A percentile compares a stretch with the other conserved stretches of the same genome.
These are phyloP conservation scores for Aspergillus asperescens DNA, from an alignment of 495 filamentous ascomycete genomes.

Conservation along the genomic window DNA sequence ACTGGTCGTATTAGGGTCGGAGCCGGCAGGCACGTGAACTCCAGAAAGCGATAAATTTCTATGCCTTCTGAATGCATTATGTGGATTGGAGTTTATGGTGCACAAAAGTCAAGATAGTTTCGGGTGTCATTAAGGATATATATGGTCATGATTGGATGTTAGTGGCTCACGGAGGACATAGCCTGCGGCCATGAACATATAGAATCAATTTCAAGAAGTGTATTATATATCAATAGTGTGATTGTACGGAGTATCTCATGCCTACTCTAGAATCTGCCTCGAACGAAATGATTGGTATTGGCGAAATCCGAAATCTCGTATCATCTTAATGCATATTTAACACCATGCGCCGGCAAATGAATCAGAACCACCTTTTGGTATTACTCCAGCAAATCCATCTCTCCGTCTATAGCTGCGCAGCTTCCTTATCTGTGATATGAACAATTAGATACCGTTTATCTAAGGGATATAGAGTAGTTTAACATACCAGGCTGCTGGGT, in stretches of 20 bases:
- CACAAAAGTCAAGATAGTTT: slow-evolving; percentile 27
- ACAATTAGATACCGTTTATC: slow-evolving; percentile 12
- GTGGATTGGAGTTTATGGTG: slow-evolving; percentile 33
- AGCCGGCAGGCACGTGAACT: slow-evolving; percentile 81
- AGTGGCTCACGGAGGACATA: slow-evolving; percentile 17
- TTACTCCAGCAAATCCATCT: slow-evolving; percentile 17
- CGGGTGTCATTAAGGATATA: slow-evolving; percentile 19
- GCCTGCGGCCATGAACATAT: slow-evolving; percentile 15
- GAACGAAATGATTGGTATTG: slow-evolving; percentile 7
- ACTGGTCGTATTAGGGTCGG: slow-evolving; percentile 72
- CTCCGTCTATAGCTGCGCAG: slow-evolving; percentile 27
- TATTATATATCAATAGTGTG: not conserved
- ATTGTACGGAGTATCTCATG: no score
- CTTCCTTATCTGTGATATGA: slow-evolving; percentile 23
- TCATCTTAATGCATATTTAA: slow-evolving; percentile 35
- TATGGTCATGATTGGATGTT: slow-evolving; percentile 13
- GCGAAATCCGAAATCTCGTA: slow-evolving; percentile 21
- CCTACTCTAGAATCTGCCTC: not conserved
- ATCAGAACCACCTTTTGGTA: slow-evolving; percentile 28
- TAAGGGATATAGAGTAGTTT: not conserved
- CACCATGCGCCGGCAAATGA: slow-evolving; percentile 44
- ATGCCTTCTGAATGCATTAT: slow-evolving; percentile 24
- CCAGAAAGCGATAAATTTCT: slow-evolving; percentile 55
- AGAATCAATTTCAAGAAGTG: slow-evolving; percentile 7
- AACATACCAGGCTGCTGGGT: slow-evolving; percentile 64